Evolutionary conservation across 164 flowering plant species (phyloP).

Genomic region (Brasenia schreberi): DNA sequence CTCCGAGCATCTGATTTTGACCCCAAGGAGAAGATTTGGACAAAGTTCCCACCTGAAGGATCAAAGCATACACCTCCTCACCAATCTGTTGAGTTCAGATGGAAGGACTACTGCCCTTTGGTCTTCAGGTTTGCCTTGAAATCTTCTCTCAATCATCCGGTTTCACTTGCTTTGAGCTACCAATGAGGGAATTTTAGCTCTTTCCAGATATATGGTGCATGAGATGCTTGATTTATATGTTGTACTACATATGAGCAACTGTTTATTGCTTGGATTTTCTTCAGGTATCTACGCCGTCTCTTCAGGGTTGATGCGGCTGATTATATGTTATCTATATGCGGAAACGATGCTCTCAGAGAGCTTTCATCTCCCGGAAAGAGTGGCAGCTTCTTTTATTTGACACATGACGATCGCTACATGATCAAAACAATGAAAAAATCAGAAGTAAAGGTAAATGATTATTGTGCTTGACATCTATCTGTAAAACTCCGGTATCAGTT

Average conservation of each 20-base stretch:
- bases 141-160: not conserved
- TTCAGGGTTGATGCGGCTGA: conserved; percentile 90
- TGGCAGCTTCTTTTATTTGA: conserved; percentile 85
- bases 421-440: conserved; percentile 82
- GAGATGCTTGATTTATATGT: not conserved
- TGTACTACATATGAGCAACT: not conserved
- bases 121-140: conserved; percentile 52
- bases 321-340: conserved; percentile 91
- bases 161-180: not conserved
- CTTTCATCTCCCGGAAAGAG: conserved; percentile 95
- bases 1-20: conserved; percentile 67
- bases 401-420: conserved; percentile 77
- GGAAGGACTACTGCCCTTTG: conserved; percentile 87
- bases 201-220: not conserved
- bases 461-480: conserved; percentile 18
- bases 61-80: conserved; percentile 80
- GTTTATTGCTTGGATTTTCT: conserved; percentile 3
- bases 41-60: conserved; percentile 73
- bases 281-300: conserved; percentile 78
- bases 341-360: conserved; percentile 86
- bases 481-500: not conserved
- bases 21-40: conserved; percentile 78
- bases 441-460: conserved; percentile 34
- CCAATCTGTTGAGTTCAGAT: conserved; percentile 61
- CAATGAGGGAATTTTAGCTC: not conserved